phyloP scores from a whole-genome alignment of 805 yeast genomes.

The Zygoascus bituminiphila region DNA sequence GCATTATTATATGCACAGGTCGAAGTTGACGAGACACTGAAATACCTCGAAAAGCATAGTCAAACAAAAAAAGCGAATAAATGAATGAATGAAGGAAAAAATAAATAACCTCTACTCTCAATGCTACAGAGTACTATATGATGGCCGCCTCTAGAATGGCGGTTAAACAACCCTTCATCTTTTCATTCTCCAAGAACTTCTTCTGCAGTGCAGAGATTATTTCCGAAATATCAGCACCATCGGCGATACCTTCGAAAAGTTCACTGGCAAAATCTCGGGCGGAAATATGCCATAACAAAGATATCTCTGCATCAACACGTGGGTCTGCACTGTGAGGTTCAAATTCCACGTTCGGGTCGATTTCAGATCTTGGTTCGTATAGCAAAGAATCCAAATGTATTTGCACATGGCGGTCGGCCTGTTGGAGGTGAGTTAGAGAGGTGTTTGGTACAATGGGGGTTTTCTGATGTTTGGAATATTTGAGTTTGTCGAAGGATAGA shows the following conservation, averaged over 20 bases:
- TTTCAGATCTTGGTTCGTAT: constrained; percentile 11
- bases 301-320: constrained; percentile 9
- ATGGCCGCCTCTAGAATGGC: constrained; percentile 3
- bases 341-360: constrained; percentile 4
- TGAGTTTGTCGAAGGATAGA: neutral
- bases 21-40: no score
- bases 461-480: neutral
- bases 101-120: no score
- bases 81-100: no score
- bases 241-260: neutral
- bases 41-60: no score
- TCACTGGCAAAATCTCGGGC: constrained; percentile 5
- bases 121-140: neutral
- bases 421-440: neutral
- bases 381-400: constrained; percentile 5
- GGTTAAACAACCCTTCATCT: neutral
- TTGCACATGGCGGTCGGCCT: neutral
- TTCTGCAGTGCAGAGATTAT: neutral
- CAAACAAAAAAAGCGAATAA: no score
- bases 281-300: constrained; percentile 10
- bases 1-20: no score
- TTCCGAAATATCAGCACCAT: neutral
- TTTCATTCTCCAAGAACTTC: neutral
- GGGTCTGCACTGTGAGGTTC: constrained; percentile 7
- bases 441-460: neutral